phyloP scores from a whole-genome alignment of 495 filamentous ascomycete species.

The Daldinia concentrica region DNA sequence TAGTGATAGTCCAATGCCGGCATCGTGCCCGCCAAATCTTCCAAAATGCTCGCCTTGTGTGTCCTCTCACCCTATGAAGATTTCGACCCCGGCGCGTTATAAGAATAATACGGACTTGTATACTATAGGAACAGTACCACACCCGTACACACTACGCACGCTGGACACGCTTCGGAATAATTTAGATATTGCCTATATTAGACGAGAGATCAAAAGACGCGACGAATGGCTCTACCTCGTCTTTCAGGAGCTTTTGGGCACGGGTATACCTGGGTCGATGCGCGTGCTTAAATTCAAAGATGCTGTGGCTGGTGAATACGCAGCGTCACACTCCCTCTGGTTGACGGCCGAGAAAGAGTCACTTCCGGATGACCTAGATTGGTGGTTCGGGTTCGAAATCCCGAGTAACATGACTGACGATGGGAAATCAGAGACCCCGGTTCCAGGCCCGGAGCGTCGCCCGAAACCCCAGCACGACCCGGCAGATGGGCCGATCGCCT shows the following conservation, averaged over 20 bases:
- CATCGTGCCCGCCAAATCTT: conserved; percentile 87
- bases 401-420: conserved; percentile 64
- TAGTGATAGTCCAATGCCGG: conserved; percentile 71
- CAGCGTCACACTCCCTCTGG: conserved; percentile 73
- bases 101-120: conserved; percentile 71
- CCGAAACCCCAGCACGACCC: conserved; percentile 51
- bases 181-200: conserved; percentile 72
- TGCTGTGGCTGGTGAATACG: conserved; percentile 72
- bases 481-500: conserved; percentile 58
- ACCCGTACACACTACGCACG: conserved; percentile 82
- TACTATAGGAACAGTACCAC: conserved; percentile 86
- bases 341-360: conserved; percentile 74
- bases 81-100: conserved; percentile 67
- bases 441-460: conserved; percentile 53
- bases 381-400: conserved; percentile 87
- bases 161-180: conserved; percentile 61
- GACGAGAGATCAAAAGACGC: conserved; percentile 73
- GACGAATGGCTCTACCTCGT: conserved; percentile 81
- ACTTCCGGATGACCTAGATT: conserved; percentile 75
- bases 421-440: conserved; percentile 62
- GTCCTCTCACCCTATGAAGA: conserved; percentile 61
- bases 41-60: conserved; percentile 78
- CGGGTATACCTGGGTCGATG: conserved; percentile 65
- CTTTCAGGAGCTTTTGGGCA: conserved; percentile 73
- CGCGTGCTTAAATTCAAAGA: conserved; percentile 83